A percentile compares a stretch with the other conserved stretches of the same genome.
Conservation (phyloP, 2,329 filamentous ascomycete species). For the Epichloe baconii region DNA sequence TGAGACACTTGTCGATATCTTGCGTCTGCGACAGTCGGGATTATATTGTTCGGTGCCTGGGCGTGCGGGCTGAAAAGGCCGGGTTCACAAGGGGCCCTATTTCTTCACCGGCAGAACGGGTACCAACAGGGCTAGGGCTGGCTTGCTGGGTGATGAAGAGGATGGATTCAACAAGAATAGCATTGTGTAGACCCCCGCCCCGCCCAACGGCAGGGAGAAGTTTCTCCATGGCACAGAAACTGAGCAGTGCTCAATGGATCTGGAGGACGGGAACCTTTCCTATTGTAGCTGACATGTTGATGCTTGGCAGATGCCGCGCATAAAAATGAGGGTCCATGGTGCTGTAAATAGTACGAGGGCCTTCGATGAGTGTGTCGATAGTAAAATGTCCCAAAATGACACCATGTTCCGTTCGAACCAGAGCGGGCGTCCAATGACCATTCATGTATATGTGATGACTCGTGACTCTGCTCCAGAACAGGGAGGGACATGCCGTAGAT, state of each 20-base stretch:
- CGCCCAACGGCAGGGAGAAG: background rate
- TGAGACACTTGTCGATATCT: constrained; percentile 28
- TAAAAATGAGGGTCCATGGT: background rate
- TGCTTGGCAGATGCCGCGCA: background rate
- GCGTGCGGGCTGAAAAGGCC: constrained; percentile 4
- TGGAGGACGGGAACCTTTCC: background rate
- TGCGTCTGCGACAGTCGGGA: constrained; percentile 14
- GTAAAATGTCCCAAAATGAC: background rate
- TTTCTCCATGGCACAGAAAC: background rate
- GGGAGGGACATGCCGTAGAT: background rate
- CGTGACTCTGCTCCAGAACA: background rate
- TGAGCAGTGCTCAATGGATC: background rate
- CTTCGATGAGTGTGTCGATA: constrained; percentile 3
- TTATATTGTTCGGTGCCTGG: constrained; percentile 5
- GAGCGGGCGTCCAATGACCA: background rate
- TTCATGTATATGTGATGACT: background rate
- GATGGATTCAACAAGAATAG: background rate
- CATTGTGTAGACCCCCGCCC: background rate
- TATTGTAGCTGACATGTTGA: background rate
- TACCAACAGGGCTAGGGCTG: background rate
- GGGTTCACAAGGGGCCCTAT: constrained; percentile 11
- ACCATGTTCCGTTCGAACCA: background rate
- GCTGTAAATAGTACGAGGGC: background rate
- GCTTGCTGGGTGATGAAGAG: background rate
- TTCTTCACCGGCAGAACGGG: background rate